A percentile compares a stretch with the other conserved stretches of the same genome.
Conservation (phyloP, 2,329 filamentous ascomycete genomes). For the Thyridium curvatum region DNA sequence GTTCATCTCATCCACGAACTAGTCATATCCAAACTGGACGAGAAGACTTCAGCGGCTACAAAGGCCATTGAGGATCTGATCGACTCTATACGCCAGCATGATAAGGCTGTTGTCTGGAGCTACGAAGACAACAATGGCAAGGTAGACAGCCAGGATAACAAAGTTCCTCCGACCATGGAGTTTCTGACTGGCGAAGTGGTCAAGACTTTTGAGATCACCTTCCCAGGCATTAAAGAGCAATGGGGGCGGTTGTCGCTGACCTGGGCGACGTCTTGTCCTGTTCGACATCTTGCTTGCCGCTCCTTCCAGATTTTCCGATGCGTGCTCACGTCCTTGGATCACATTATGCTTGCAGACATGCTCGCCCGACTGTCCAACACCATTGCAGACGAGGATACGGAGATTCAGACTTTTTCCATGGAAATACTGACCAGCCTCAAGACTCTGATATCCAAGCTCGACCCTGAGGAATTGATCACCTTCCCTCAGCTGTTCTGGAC, state of each 20-base stretch:
- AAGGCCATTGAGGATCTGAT: constrained; percentile 84
- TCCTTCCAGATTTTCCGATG: constrained; percentile 98
- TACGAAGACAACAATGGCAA: constrained; percentile 89
- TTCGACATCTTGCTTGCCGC: constrained; percentile 87
- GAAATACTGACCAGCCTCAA: constrained; percentile 94
- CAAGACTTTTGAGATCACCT: constrained; percentile 76
- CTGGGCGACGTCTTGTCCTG: constrained; percentile 96
- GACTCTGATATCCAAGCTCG: constrained; percentile 80
- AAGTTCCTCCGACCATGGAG: constrained; percentile 84
- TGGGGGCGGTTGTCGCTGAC: constrained; percentile 87
- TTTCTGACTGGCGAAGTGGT: constrained; percentile 76
- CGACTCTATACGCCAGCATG: constrained; percentile 78
- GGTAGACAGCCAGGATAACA: constrained; percentile 65
- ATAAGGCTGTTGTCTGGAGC: constrained; percentile 80
- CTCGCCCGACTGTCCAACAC: constrained; percentile 91
- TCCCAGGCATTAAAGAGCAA: constrained; percentile 80
- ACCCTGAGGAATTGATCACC: constrained; percentile 71
- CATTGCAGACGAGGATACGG: constrained; percentile 87
- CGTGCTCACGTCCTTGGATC: constrained; percentile 83
- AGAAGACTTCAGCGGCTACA: constrained; percentile 52
- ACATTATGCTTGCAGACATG: constrained; percentile 95
- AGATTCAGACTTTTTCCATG: constrained; percentile 96
- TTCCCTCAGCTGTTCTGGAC: constrained; percentile 98
- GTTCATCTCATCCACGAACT: constrained; percentile 96
- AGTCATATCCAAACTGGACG: constrained; percentile 73